Evolutionary conservation across 1,139 yeast species (phyloP).

Genomic region (Yamadazyma friedrichii): DNA sequence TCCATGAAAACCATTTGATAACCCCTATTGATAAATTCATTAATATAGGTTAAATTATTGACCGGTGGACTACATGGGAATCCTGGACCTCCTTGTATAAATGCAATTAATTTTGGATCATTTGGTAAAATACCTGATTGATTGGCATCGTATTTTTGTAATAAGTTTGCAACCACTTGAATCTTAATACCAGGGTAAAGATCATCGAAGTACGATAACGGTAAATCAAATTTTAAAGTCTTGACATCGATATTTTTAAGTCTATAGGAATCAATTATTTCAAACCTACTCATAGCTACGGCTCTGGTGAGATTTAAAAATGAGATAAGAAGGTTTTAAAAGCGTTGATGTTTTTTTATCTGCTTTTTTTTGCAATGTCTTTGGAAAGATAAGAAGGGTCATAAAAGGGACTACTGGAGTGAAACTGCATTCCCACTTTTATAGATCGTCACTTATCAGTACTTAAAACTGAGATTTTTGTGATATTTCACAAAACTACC

Average conservation of each 20-base stretch:
- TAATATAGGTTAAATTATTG: slow-evolving; percentile 31
- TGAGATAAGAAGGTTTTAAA: too few relatives aligned
- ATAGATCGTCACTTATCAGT: too few relatives aligned
- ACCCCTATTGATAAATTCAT: slow-evolving; percentile 40
- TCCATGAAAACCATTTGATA: slow-evolving; percentile 51
- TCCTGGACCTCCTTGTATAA: slow-evolving; percentile 63
- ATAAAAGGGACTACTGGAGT: too few relatives aligned
- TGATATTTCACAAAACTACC: too few relatives aligned
- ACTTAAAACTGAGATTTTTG: too few relatives aligned
- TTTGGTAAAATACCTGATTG: slow-evolving; percentile 21
- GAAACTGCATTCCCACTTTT: too few relatives aligned
- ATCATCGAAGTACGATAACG: slow-evolving; percentile 24
- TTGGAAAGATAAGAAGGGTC: too few relatives aligned
- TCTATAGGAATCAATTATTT: slow-evolving; percentile 28
- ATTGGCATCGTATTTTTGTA: slow-evolving; percentile 27
- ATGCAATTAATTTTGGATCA: slow-evolving; percentile 36
- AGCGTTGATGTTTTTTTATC: too few relatives aligned
- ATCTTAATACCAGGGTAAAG: slow-evolving; percentile 17
- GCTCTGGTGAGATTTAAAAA: too few relatives aligned
- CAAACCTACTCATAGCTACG: slow-evolving; percentile 9
- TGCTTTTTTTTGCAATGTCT: too few relatives aligned
- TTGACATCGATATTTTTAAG: slow-evolving; percentile 28
- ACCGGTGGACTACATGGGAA: slow-evolving; percentile 44
- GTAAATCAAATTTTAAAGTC: slow-evolving; percentile 25
- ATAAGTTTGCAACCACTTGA: slow-evolving; percentile 32